Evolutionary conservation across 208 protist genomes (phyloP), one percentile per base, ranked within the genome.

Genomic region (Crithidia thermophila): DNA sequence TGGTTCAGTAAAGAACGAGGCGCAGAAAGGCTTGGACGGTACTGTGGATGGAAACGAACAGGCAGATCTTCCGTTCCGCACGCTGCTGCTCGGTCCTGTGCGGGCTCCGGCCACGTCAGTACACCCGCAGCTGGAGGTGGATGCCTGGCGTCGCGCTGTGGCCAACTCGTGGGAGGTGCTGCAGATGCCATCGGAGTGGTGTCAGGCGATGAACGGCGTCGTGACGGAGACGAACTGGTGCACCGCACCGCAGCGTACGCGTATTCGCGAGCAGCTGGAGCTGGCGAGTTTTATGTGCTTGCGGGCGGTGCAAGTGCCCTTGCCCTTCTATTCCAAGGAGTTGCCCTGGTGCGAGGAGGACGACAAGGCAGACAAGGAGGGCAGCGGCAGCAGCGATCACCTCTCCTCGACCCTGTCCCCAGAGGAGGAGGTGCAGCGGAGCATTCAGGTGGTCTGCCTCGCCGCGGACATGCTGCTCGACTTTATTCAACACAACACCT

Each of bases 261-360:
- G 45, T 14, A 76, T 89, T 27, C 14, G 46, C 23, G 46, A 75
- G 52, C 84, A 93, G 75, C 76, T 96, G 28, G 75, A 88, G 46
- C 72, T 96, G 7, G 87, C 82, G 23, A 59, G 67, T 46, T 96
- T 93, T 70, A 78, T 96, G 37, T 77, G 87, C 28, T 57, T 94
- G 8, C 57, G 67, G 5, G 86, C 84, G 0, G 88, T 93, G 23
- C 62, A 87, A 52, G 73, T 96, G 46, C 79, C 91, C 25, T 67
- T 96, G 52, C 91, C 90, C 3, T 65, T 55, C 47, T 79, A 71
- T 52, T 11, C 50, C 21, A 33, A 9, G 0, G 66, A 53, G 21
- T 18, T 11, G 13, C 16, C 36, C 6, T 33, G 49, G 1, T n/a
- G 20, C 11, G 42, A 34, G 20, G 56, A 43, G 3, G 67, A 79